Percentiles rank a stretch among this genome's conserved stretches.
phyloP scores from a whole-genome alignment of 169 alveolate species.

The Cryptosporidium andersoni region DNA sequence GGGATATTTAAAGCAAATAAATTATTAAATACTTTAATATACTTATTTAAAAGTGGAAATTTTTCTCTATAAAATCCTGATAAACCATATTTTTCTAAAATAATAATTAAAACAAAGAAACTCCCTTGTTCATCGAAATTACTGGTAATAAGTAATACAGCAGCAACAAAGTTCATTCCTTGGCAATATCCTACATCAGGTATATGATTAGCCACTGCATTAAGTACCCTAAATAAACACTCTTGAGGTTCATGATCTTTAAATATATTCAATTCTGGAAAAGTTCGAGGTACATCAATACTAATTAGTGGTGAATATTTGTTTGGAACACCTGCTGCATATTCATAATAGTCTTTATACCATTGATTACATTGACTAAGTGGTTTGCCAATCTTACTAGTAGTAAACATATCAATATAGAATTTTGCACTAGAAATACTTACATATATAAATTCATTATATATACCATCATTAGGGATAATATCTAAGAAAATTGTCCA shows the following conservation, averaged over 20 bases:
- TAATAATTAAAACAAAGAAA: constrained; percentile 78
- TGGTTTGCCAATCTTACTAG: not conserved
- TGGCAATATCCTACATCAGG: constrained; percentile 88
- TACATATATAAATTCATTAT: no score
- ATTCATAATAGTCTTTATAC: constrained; percentile 25
- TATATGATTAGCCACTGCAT: constrained; percentile 80
- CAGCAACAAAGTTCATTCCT: constrained; percentile 91
- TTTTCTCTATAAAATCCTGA: constrained; percentile 78
- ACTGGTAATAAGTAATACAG: constrained; percentile 80
- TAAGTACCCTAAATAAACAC: constrained; percentile 80
- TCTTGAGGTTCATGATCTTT: constrained; percentile 77
- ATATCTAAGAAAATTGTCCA: constrained; percentile 67
- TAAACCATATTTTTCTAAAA: constrained; percentile 76
- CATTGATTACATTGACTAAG: not conserved
- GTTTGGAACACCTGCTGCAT: constrained; percentile 54
- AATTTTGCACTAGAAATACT: constrained; percentile 3
- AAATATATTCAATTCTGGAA: constrained; percentile 76
- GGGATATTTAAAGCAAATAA: constrained; percentile 74
- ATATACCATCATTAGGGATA: not conserved
- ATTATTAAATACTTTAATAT: constrained; percentile 76
- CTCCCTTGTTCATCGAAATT: constrained; percentile 80
- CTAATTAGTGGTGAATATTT: constrained; percentile 73
- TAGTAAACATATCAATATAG: constrained; percentile 11
- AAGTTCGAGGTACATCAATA: constrained; percentile 77
- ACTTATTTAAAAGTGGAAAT: constrained; percentile 77